Conservation (phyloP, 768 basidiomycete genomes). For the Daedaleopsis sinensis region DNA sequence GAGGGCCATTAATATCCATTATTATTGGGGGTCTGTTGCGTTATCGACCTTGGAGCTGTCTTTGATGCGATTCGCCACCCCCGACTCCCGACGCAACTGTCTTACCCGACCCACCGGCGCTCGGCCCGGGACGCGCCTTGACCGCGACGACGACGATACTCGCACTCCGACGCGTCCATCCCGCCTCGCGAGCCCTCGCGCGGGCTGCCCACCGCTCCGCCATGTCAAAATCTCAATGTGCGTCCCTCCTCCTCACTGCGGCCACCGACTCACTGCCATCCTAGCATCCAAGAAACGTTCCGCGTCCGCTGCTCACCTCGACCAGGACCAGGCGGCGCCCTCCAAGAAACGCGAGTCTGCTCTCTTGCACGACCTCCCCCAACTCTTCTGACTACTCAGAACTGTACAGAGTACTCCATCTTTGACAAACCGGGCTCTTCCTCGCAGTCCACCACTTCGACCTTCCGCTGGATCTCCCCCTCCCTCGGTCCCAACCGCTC, state of each 20-base stretch:
- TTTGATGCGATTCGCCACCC: too few species aligned
- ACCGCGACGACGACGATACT: too few species aligned
- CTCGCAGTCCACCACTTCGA: constrained; percentile 1
- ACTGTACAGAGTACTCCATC: background rate
- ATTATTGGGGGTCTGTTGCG: too few species aligned
- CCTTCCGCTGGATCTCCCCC: constrained; percentile 36
- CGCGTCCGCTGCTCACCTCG: constrained; percentile 18
- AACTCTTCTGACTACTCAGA: background rate
- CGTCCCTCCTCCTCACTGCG: background rate
- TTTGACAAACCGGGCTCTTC: background rate
- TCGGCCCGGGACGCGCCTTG: background rate
- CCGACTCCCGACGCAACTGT: background rate
- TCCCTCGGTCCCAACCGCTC: constrained; percentile 34
- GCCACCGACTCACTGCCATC: background rate
- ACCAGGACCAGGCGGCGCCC: background rate
- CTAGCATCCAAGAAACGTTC: constrained; percentile 18
- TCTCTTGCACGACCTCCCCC: background rate
- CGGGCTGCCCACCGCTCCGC: background rate
- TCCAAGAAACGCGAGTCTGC: constrained; percentile 7
- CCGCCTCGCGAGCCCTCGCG: too few species aligned
- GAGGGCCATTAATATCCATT: too few species aligned
- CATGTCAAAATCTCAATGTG: background rate
- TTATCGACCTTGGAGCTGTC: too few species aligned
- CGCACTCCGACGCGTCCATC: too few species aligned
- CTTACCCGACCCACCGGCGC: background rate